A percentile compares a stretch with the other conserved stretches of the same genome.
phyloP scores from a whole-genome alignment of 257 asterid genomes.

The Handroanthus guayacan region DNA sequence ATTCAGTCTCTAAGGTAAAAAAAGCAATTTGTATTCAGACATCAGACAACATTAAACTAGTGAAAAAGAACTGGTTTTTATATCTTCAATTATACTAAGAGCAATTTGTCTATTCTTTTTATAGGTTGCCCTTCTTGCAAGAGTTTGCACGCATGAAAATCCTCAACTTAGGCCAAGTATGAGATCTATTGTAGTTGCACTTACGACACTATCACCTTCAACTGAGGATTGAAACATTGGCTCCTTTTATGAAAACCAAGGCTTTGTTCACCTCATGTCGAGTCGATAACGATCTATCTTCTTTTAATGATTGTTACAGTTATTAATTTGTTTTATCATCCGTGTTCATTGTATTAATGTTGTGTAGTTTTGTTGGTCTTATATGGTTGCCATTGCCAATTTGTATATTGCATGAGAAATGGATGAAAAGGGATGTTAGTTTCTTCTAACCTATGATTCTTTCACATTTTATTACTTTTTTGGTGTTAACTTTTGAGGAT shows the following conservation, averaged over 20 bases:
- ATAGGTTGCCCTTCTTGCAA: constrained; percentile 86
- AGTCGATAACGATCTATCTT: background rate
- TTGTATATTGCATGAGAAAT: background rate
- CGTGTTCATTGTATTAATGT: background rate
- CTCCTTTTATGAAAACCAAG: constrained; percentile 77
- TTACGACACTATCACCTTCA: constrained; percentile 88
- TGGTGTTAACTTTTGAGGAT: background rate
- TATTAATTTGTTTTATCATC: background rate
- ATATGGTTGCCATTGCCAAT: background rate
- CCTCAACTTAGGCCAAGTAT: constrained; percentile 88
- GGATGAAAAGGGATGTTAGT: background rate
- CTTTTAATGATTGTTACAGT: background rate
- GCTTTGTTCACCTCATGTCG: constrained; percentile 68
- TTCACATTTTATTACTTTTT: background rate
- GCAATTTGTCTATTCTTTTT: background rate
- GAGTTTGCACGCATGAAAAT: constrained; percentile 80
- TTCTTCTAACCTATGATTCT: background rate
- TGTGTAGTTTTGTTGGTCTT: constrained; percentile 4
- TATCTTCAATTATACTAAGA: background rate
- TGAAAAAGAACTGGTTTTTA: background rate
- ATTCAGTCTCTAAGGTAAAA: constrained; percentile 71
- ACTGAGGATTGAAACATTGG: constrained; percentile 89
- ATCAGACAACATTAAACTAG: too few species aligned
- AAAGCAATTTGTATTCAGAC: too few species aligned
- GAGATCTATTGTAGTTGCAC: constrained; percentile 88